A percentile compares a stretch with the other conserved stretches of the same genome.
Conservation (phyloP, 495 filamentous ascomycete genomes). For the Annulohypoxylon stygium region DNA sequence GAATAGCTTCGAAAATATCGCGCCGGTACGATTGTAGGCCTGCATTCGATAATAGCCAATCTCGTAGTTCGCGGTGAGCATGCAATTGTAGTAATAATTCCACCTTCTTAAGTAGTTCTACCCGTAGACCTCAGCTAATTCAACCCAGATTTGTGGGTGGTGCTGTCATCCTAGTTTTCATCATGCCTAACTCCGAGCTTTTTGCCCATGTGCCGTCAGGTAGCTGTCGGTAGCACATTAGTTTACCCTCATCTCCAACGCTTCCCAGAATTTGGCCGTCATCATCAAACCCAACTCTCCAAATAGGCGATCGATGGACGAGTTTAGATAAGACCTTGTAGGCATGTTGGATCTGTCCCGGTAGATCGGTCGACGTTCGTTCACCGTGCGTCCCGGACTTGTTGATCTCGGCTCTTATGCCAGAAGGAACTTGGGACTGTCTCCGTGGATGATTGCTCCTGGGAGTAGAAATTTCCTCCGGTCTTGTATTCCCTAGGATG, state of each 20-base stretch:
- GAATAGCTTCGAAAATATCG: too few relatives aligned
- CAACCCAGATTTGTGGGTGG: slow-evolving; percentile 38
- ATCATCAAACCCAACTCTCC: slow-evolving; percentile 71
- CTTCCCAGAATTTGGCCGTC: slow-evolving; percentile 71
- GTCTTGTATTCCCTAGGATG: slow-evolving; percentile 42
- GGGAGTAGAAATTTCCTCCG: slow-evolving; percentile 40
- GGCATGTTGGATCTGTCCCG: slow-evolving; percentile 61
- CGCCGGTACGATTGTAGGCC: too few relatives aligned
- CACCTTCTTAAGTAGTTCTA: too few relatives aligned
- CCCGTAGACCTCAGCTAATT: neutral
- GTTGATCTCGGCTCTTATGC: slow-evolving; percentile 72
- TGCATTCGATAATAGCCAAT: too few relatives aligned
- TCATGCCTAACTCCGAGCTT: slow-evolving; percentile 67
- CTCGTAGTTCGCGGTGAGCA: too few relatives aligned
- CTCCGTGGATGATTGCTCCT: slow-evolving; percentile 36
- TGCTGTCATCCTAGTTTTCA: slow-evolving; percentile 61
- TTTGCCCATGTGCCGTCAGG: slow-evolving; percentile 68
- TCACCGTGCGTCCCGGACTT: slow-evolving; percentile 58
- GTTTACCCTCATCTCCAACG: slow-evolving; percentile 71
- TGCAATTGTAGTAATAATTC: too few relatives aligned
- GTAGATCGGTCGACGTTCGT: slow-evolving; percentile 51
- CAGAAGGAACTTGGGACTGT: slow-evolving; percentile 56
- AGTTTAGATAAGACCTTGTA: slow-evolving; percentile 66
- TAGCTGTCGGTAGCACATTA: slow-evolving; percentile 68
- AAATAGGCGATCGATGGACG: slow-evolving; percentile 68